phyloP scores from a whole-genome alignment of 2,329 filamentous ascomycete genomes.

The Hypoxylon sp. region DNA sequence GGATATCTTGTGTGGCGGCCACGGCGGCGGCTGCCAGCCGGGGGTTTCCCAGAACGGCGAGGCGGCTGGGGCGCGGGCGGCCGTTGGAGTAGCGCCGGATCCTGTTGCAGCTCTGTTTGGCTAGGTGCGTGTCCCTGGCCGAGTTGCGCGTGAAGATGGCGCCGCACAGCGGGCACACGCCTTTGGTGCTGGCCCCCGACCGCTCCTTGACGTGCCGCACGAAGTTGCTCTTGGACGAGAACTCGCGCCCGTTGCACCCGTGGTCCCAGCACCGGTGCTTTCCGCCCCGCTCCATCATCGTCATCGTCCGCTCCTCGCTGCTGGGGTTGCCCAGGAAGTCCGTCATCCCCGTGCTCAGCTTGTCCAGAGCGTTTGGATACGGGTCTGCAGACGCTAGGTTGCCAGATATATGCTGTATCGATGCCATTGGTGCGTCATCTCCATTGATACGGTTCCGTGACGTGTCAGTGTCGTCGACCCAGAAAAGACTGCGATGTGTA shows the following conservation, averaged over 20 bases:
- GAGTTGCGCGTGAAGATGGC: constrained; percentile 42
- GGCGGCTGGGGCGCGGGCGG: constrained; percentile 40
- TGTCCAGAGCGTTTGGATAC: constrained; percentile 29
- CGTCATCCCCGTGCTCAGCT: constrained; percentile 26
- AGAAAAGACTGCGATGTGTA: constrained; percentile 23
- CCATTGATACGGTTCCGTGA: constrained; percentile 32
- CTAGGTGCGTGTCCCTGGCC: constrained; percentile 41
- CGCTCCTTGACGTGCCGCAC: constrained; percentile 42
- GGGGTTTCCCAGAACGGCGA: constrained; percentile 40
- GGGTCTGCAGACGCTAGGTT: constrained; percentile 22
- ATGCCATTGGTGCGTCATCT: constrained; percentile 26
- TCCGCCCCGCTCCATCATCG: constrained; percentile 26
- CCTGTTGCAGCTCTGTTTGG: constrained; percentile 43
- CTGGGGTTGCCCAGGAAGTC: constrained; percentile 32
- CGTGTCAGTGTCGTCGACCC: constrained; percentile 32
- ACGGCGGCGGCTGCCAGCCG: constrained; percentile 34
- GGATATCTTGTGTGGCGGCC: constrained; percentile 35
- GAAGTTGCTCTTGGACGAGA: constrained; percentile 43
- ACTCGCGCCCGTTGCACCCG: constrained; percentile 41
- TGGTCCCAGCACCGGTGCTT: constrained; percentile 43
- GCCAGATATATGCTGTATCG: constrained; percentile 32
- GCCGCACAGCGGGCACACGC: constrained; percentile 40
- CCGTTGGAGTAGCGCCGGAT: constrained; percentile 44
- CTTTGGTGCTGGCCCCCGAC: constrained; percentile 39
- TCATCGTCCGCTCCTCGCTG: constrained; percentile 24